These are phyloP conservation scores for Tricharina praecox DNA, from an alignment of 495 filamentous ascomycete species.

Conservation along the genomic window DNA sequence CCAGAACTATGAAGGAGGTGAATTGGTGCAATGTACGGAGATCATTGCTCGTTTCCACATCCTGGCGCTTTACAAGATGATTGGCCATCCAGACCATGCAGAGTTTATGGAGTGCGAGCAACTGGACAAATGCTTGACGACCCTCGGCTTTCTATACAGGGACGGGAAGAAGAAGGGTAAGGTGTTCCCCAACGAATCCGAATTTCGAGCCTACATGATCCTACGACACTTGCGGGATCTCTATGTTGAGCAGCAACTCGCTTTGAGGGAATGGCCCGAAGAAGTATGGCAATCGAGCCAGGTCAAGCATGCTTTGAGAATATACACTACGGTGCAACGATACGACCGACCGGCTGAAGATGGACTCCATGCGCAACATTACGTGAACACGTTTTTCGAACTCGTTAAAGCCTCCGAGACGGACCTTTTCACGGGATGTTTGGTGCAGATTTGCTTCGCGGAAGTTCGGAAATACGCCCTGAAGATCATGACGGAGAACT, in stretches of 20 bases:
- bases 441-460: conserved; percentile 82
- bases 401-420: conserved; percentile 51
- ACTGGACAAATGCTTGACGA: conserved; percentile 69
- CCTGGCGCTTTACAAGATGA: conserved; percentile 67
- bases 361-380: conserved; percentile 35
- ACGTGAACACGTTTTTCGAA: conserved; percentile 55
- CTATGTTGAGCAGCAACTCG: conserved; percentile 55
- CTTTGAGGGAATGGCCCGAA: conserved; percentile 46
- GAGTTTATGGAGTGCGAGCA: conserved; percentile 87
- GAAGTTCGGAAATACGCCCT: conserved; percentile 60
- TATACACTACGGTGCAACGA: conserved; percentile 35
- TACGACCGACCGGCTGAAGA: conserved; percentile 21
- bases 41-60: conserved; percentile 85
- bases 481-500: conserved; percentile 44
- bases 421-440: conserved; percentile 84
- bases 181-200: conserved; percentile 52
- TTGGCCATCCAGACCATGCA: conserved; percentile 52
- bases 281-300: conserved; percentile 37
- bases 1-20: conserved; percentile 35
- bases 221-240: conserved; percentile 66
- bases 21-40: conserved; percentile 71
- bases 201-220: conserved; percentile 82
- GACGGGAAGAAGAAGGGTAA: conserved; percentile 2
- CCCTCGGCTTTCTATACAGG: conserved; percentile 77
- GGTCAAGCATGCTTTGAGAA: conserved; percentile 49